Evolutionary conservation across 2,329 filamentous ascomycete species (phyloP), one percentile per base, ranked within the genome.

Genomic region (Lomentospora prolificans): DNA sequence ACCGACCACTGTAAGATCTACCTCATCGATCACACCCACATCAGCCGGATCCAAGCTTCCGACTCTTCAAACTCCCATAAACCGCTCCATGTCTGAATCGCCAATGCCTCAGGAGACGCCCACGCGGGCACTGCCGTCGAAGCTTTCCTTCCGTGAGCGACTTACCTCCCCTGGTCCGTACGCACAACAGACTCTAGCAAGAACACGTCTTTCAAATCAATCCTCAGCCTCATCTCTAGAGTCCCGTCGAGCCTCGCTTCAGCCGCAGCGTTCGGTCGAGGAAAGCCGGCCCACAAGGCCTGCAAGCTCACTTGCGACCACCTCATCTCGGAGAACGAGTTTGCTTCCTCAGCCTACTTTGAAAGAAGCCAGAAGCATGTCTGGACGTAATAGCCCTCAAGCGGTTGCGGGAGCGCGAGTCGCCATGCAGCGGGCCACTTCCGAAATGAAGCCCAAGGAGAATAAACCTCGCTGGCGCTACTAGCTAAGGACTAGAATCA

Each of bases 111-210:
- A 75, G 3, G 67, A 71, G 54, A 75, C 74, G 4, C 75, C 78
- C 17, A 72, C 76, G 28, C 73, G 72, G 57, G 67, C 62, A 30
- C 72, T 66, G 54, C 65, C 63, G 55, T 76, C 69, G 8, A 72
- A 73, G n/a, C 70, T 81, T 27, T 76, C 75, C 12, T 80, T 80
- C 66, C 75, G 79, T 50, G 79, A 82, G 44, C 74, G 77, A 30
- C 66, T 81, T 28, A 67, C 72, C 9, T 78, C 74, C 46, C 75
- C 75, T 0, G 76, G 75, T 0, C 72, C 78, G 0, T 74, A 76
- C 57, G 65, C 72, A 12, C 77, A 79, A 59, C 72, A 75, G 51
- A 60, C 68, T 5, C 64, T 76, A 4, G 64, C 70, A 33, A 78
- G 73, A 58, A 73, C 78, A 24, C 72, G 73, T 1, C 64, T 77